Conservation (phyloP, 1,284 basidiomycete species). For the Abortiporus biennis region DNA sequence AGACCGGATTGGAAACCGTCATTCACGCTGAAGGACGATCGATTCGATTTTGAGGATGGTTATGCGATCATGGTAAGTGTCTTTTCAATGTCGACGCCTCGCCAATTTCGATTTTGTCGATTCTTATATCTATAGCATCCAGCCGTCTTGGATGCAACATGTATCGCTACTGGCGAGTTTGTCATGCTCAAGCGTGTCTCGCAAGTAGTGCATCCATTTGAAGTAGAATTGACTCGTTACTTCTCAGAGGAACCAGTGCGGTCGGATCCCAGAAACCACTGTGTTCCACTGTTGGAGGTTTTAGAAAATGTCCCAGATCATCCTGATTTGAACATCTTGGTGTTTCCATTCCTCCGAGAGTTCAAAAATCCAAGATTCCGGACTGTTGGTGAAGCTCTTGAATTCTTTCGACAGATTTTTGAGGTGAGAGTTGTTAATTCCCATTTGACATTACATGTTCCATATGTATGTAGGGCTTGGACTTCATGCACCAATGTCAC, state of each 20-base stretch:
- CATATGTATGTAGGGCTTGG: slow-evolving; percentile 10
- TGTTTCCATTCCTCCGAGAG: slow-evolving; percentile 21
- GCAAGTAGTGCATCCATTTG: slow-evolving; percentile 9
- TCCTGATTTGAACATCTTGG: slow-evolving; percentile 13
- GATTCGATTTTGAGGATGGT: slow-evolving; percentile 11
- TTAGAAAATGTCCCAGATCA: slow-evolving; percentile 15
- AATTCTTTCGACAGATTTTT: slow-evolving; percentile 21
- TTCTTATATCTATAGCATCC: neutral
- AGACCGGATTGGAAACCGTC: slow-evolving; percentile 14
- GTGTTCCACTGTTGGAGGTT: slow-evolving; percentile 20
- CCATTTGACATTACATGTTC: neutral
- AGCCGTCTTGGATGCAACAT: slow-evolving; percentile 19
- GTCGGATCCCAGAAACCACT: slow-evolving; percentile 10
- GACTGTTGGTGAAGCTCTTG: slow-evolving; percentile 20
- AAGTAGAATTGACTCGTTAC: slow-evolving; percentile 11
- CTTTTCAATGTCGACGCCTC: neutral
- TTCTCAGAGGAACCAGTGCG: slow-evolving; percentile 4
- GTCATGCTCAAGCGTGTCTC: slow-evolving; percentile 20
- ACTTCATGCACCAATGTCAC: slow-evolving; percentile 14
- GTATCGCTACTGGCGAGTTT: slow-evolving; percentile 16
- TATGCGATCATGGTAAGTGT: neutral
- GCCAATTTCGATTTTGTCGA: neutral
- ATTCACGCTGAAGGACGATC: slow-evolving; percentile 4
- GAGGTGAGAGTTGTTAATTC: slow-evolving; percentile 15
- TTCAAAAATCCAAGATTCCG: slow-evolving; percentile 16